Conservation (phyloP, 768 basidiomycete genomes). For the Strobilomyces confusus region DNA sequence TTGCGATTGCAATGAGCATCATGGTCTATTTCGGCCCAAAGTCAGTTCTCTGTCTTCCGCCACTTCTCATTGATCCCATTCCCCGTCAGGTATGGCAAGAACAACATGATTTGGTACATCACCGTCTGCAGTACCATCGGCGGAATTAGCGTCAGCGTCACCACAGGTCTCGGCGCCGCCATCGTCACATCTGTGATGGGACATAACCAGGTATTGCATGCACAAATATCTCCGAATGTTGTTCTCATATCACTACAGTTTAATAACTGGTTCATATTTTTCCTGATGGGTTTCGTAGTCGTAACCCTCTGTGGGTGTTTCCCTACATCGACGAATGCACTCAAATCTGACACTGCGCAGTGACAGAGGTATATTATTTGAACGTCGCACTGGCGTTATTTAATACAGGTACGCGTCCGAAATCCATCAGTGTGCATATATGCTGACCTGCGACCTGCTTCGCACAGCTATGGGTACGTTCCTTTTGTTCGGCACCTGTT, state of each 20-base stretch:
- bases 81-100: conserved; percentile 67
- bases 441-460: neutral
- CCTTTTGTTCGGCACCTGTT: neutral
- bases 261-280: conserved; percentile 89
- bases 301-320: conserved; percentile 67
- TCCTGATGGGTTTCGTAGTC: conserved; percentile 77
- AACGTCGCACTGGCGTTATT: conserved; percentile 95
- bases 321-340: neutral
- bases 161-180: conserved; percentile 87
- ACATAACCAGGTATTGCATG: conserved; percentile 61
- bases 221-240: neutral
- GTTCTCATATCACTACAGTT: conserved; percentile 48
- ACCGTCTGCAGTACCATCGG: conserved; percentile 95
- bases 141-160: conserved; percentile 90
- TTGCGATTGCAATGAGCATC: conserved; percentile 61
- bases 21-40: conserved; percentile 80
- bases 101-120: conserved; percentile 95
- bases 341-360: conserved; percentile 32
- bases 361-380: conserved; percentile 91
- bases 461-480: conserved; percentile 61
- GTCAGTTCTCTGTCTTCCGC: conserved; percentile 35
- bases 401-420: conserved; percentile 65
- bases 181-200: conserved; percentile 79
- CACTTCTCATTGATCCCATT: neutral
- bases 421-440: neutral